Base-by-base conservation (phyloP, 306 rosid genomes). In the Malus fusca region DNA sequence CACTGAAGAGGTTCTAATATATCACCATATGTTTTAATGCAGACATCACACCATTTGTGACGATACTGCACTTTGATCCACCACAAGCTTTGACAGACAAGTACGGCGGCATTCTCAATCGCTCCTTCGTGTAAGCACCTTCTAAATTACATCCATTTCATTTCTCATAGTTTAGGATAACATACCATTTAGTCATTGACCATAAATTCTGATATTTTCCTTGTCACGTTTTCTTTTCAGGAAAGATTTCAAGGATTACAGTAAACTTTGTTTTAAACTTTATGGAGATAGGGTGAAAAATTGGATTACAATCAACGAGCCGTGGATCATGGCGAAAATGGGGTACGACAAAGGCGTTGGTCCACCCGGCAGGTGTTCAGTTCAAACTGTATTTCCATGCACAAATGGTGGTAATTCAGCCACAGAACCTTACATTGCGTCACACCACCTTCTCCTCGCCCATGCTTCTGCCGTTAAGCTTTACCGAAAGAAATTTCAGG, bases 401-500 rank as follows among this genome's bases (percentile, higher is more conserved):
- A 51, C 21, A 3, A 31, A 28, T 63, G 71, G 13, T 19, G 76
- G 72, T 2, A 72, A 89, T 72, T 87, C 93, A 0, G 40, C 87
- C 66, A 89, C 87, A 1, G 88, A 87, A 43, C 88, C 93, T 10
- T 87, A 87, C 79, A 82, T 85, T 40, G 88, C 62, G 6, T 70
- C 61, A 40, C 93, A 89, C 44, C 23, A 89, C 78, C 53, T 85
- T 2, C 59, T 89, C 22, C 91, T 89, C 26, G 25, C 90, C 28
- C 93, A 87, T 72, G 85, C 77, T 0, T 44, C 80, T 0, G 90
- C 79, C 13, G 90, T 56, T 8, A 78, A 37, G 31, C 21, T 82
- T 5, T 87, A 89, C 75, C 82, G 79, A 66, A 43, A 22, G 2
- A 85, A 85, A 33, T 89, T 87, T 31, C 91, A 85, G 87, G 91